Conservation (phyloP, 164 flowering plant genomes). For the Sedum album region DNA sequence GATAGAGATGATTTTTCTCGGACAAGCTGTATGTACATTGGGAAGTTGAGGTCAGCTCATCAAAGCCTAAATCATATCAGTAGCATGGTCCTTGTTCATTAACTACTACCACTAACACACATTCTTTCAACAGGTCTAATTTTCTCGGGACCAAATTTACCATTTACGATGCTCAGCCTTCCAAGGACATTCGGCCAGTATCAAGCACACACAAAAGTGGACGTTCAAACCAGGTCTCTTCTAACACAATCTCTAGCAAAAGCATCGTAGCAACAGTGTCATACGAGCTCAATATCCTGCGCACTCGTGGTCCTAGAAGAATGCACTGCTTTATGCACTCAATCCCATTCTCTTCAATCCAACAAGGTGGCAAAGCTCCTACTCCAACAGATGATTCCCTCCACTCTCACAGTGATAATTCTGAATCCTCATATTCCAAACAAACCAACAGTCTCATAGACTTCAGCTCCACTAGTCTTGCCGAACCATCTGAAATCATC, state of each 20-base stretch:
- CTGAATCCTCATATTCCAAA: constrained; percentile 19
- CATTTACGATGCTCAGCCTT: constrained; percentile 48
- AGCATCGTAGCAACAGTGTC: constrained; percentile 45
- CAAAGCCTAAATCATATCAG: not conserved
- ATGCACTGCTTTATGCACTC: constrained; percentile 71
- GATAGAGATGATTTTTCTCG: constrained; percentile 56
- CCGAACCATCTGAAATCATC: not conserved
- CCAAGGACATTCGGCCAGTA: constrained; percentile 22
- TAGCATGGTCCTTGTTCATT: not conserved
- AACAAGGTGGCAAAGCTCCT: constrained; percentile 74
- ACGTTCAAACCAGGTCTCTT: constrained; percentile 40
- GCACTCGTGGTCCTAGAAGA: constrained; percentile 81
- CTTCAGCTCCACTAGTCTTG: not conserved
- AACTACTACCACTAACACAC: not conserved
- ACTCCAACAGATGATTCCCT: constrained; percentile 41
- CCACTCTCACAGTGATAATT: constrained; percentile 27
- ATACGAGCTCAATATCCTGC: constrained; percentile 75
- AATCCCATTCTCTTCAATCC: constrained; percentile 56
- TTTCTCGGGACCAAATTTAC: constrained; percentile 82
- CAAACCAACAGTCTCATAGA: not conserved
- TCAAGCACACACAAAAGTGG: constrained; percentile 23
- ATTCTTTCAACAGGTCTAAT: constrained; percentile 58
- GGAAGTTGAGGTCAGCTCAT: constrained; percentile 54
- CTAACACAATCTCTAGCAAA: constrained; percentile 34
- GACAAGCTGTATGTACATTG: constrained; percentile 45